Evolutionary conservation across 2,329 filamentous ascomycete species (phyloP).

Genomic region (Thielaviopsis cerberus): DNA sequence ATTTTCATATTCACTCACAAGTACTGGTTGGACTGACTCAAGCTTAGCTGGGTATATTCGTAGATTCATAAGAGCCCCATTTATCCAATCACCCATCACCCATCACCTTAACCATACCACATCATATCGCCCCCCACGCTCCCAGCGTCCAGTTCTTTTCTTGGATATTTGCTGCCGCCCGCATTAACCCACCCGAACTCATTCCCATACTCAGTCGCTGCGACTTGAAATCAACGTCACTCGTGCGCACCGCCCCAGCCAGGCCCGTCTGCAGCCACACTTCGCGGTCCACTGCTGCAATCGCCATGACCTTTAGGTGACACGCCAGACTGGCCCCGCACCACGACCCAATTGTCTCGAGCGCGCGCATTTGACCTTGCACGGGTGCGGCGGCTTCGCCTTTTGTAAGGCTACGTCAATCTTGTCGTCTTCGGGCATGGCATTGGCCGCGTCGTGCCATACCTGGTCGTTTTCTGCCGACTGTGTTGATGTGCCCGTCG

Average conservation of each 20-base stretch:
- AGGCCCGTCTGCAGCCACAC: conserved; percentile 50
- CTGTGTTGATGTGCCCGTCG: conserved; percentile 13
- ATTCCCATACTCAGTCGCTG: conserved; percentile 44
- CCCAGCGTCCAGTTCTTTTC: conserved; percentile 43
- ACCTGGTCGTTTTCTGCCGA: conserved; percentile 18
- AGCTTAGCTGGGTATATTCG: no score
- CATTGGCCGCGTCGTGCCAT: conserved; percentile 25
- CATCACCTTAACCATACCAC: not conserved
- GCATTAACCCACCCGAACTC: conserved; percentile 18
- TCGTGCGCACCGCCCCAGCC: conserved; percentile 38
- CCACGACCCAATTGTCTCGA: conserved; percentile 58
- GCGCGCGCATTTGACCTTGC: conserved; percentile 42
- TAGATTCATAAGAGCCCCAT: no score
- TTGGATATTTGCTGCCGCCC: conserved; percentile 18
- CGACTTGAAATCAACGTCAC: conserved; percentile 34
- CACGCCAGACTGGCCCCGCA: conserved; percentile 52
- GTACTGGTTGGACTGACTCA: no score
- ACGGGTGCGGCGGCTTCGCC: conserved; percentile 18
- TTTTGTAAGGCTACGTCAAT: conserved; percentile 39
- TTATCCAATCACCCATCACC: not conserved
- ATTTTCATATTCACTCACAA: no score
- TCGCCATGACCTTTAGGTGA: conserved; percentile 47
- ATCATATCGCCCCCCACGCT: conserved; percentile 33
- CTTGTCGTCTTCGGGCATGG: conserved; percentile 31
- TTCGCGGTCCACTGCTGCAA: conserved; percentile 54